Base-by-base conservation (phyloP, 805 yeast species). In the Saccharomycopsis malanga region DNA sequence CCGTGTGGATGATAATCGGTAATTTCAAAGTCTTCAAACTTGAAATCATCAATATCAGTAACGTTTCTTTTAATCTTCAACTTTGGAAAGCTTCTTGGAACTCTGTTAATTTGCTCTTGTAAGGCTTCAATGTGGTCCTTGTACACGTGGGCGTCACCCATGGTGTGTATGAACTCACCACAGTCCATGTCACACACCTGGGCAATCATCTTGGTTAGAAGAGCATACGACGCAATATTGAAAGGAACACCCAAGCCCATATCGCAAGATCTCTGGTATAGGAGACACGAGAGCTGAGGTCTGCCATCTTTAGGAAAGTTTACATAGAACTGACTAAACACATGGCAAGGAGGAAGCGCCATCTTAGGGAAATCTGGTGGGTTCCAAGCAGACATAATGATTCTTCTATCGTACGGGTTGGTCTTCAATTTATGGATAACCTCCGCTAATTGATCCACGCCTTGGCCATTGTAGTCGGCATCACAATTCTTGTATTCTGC, bases 171-270 rank as follows among this genome's bases (percentile, higher is more conserved):
- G 57, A 93, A 87, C 57, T 89, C 97, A 36, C 98, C 98, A 52
- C 96, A 83, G 56, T 88, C 95, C 86, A 89, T 81, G 55, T 78
- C 95, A 38, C 88, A 88, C n/a, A 93, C 83, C 53, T 86, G 87
- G 2, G 99, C 98, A 54, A 93, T 83, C 97, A 93, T 91, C 57
- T 77, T 82, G 1, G 97, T 89, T 52, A 93, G 71, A 46, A 93
- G 69, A 0, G 98, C 95, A 61, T 93, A 93, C 0, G 97, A 87
- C 0, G 99, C 98, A 59, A 93, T 93, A 62, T 93, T 93, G 66
- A 93, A 93, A 0, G 99, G 99, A 20, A 93, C 98, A 12, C 99
- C 99, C n/a, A 93, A 74, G 0, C 99, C 99, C 96, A 93, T 89
- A 61, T 93, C 99, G 65, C 98, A 91, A n/a, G 96, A 85, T 58